Percentiles rank a stretch among this genome's conserved stretches.
Evolutionary conservation across 192 early-diverging fungal species (phyloP).

Genomic region (Coemansia umbellata): DNA sequence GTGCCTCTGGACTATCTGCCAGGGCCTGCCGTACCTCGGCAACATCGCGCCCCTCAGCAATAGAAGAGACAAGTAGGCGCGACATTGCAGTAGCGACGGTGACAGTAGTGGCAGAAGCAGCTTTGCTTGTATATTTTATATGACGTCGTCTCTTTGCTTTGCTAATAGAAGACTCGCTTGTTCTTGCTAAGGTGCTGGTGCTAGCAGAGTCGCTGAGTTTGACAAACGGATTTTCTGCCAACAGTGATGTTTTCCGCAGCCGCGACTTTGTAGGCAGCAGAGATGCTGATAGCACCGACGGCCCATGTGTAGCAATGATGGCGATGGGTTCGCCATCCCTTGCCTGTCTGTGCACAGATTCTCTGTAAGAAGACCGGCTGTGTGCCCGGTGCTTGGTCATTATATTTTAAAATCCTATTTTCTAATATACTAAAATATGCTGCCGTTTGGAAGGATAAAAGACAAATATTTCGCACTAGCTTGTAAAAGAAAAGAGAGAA

Average conservation of each 20-base stretch:
- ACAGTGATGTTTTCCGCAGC: slow-evolving; percentile 13
- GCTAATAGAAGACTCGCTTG: neutral
- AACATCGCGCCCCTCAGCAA: slow-evolving; percentile 6
- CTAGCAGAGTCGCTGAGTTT: neutral
- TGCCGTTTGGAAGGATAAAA: no score
- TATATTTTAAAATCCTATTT: no score
- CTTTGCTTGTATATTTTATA: no score
- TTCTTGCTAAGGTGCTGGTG: neutral
- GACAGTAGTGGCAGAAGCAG: neutral
- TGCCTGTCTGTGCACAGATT: neutral
- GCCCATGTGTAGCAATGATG: slow-evolving; percentile 34
- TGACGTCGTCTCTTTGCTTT: neutral
- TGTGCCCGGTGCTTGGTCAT: neutral
- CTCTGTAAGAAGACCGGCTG: neutral
- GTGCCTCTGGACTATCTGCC: slow-evolving; percentile 14
- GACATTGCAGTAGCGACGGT: neutral
- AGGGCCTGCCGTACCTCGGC: slow-evolving; percentile 18
- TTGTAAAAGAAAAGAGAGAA: no score
- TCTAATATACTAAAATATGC: no score
- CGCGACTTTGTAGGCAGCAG: slow-evolving; percentile 16
- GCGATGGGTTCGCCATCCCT: slow-evolving; percentile 6
- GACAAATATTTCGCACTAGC: no score
- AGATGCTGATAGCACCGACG: slow-evolving; percentile 25
- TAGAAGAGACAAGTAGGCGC: slow-evolving; percentile 20
- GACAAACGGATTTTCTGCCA: slow-evolving; percentile 13